Evolutionary conservation across 371 early-diverging fungal genomes (phyloP).

Genomic region (Capillidium heterosporum): DNA sequence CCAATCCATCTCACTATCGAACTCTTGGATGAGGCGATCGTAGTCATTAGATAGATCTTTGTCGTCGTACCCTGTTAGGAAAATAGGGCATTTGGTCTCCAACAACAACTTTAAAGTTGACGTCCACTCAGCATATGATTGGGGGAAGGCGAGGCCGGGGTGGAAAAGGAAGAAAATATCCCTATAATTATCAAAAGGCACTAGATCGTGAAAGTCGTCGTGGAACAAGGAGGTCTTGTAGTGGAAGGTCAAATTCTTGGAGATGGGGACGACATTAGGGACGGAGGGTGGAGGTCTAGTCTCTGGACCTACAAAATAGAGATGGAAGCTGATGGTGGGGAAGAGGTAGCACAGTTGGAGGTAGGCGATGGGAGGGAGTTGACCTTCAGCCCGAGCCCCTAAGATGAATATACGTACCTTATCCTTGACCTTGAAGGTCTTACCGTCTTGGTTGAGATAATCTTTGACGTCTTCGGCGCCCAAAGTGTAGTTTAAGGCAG

Average conservation of each 20-base stretch:
- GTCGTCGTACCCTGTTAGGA: constrained; percentile 59
- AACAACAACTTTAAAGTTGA: constrained; percentile 44
- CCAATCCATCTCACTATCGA: constrained; percentile 33
- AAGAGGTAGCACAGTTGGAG: constrained; percentile 58
- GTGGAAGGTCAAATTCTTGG: constrained; percentile 27
- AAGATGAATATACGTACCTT: constrained; percentile 51
- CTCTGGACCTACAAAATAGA: constrained; percentile 73
- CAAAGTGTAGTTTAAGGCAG: constrained; percentile 26
- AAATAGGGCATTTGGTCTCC: constrained; percentile 65
- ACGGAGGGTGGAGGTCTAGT: constrained; percentile 32
- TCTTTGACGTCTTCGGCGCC: constrained; percentile 27
- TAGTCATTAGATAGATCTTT: constrained; percentile 43
- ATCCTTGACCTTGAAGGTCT: constrained; percentile 27
- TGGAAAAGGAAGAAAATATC: constrained; percentile 69
- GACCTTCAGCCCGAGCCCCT: constrained; percentile 64
- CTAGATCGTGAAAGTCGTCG: constrained; percentile 19
- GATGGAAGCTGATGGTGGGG: constrained; percentile 53
- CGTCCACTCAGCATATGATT: constrained; percentile 46
- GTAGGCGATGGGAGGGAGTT: constrained; percentile 57
- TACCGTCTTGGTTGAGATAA: constrained; percentile 20
- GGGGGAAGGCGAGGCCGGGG: constrained; percentile 52
- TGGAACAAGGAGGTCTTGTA: constrained; percentile 24
- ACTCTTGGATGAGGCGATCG: constrained; percentile 31
- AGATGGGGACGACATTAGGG: constrained; percentile 20
- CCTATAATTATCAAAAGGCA: constrained; percentile 59